Evolutionary conservation across 164 flowering plant species (phyloP), one percentile per base, ranked within the genome.

Genomic region (Magnolia changhungtana): DNA sequence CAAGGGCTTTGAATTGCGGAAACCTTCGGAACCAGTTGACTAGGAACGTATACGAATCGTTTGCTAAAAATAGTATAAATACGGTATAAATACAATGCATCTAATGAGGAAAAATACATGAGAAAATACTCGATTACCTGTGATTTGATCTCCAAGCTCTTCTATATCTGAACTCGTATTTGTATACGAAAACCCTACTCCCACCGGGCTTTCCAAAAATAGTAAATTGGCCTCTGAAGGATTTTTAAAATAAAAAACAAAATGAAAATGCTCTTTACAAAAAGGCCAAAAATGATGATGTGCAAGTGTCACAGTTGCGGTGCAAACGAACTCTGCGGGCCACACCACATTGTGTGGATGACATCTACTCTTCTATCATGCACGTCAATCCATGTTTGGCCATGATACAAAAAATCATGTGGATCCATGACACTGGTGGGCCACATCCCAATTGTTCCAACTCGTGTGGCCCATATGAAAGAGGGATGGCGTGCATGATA

Each of bases 61-160:
- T 16, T 6, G 74, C 74, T 72, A 29, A 24, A 52, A 2, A 50
- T 49, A 11, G 1, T 23, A 49, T 2, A 16, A 69, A 69, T 13
- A 5, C 7, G 5, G 63, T 0, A 21, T 2, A 74, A 50, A 27
- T 16, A 23, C 18, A 11, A 55, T 55, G 61, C 18, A 1, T n/a
- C 9, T 10, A 24, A 74, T 20, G 65, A 49, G 16, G 58, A 21
- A 14, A 66, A 10, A 49, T 23, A 6, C 0, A 21, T 23, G n/a
- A 21, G 52, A 16, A 21, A 84, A 87, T 1, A 83, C 79, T 59
- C 79, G 61, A 7, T 74, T 58, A 79, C 78, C 78, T 37, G 76
- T 68, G 63, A 79, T 21, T 27, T 76, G 49, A 50, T 79, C 81
- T 55, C 76, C 76, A 7, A 77, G 70, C 4, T 21, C 11, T 11